phyloP scores from a whole-genome alignment of 2,329 filamentous ascomycete genomes.

The Colletotrichum agaves region DNA sequence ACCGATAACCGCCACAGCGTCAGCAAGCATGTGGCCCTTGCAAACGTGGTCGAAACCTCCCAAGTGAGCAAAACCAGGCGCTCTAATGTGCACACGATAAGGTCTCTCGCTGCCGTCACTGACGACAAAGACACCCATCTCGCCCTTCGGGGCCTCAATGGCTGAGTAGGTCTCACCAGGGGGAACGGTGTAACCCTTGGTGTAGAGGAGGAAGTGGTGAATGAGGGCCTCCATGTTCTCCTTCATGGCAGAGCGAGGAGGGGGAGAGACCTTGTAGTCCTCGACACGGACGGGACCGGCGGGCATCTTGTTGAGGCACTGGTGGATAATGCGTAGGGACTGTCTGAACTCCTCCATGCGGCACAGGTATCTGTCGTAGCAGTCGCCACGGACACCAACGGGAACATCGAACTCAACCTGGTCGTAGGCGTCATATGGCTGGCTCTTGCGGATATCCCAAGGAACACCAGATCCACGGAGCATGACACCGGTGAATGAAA shows the following conservation, averaged over 20 bases:
- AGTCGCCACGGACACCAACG: slow-evolving; percentile 96
- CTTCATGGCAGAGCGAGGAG: slow-evolving; percentile 98
- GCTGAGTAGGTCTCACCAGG: slow-evolving; percentile 98
- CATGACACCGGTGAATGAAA: slow-evolving; percentile 97
- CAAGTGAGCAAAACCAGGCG: slow-evolving; percentile 95
- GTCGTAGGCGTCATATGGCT: slow-evolving; percentile 97
- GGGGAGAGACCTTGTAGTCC: slow-evolving; percentile 98
- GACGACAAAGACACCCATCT: slow-evolving; percentile 98
- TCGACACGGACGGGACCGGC: slow-evolving; percentile 93
- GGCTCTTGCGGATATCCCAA: slow-evolving; percentile 95
- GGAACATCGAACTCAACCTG: slow-evolving; percentile 98
- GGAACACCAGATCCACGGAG: slow-evolving; percentile 95
- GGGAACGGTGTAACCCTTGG: slow-evolving; percentile 96
- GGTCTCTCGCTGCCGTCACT: slow-evolving; percentile 96
- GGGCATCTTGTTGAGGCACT: slow-evolving; percentile 99
- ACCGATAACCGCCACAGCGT: slow-evolving; percentile 95
- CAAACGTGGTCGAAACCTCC: slow-evolving; percentile 93
- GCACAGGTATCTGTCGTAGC: slow-evolving; percentile 98
- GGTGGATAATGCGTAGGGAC: slow-evolving; percentile 96
- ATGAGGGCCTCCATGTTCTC: slow-evolving; percentile 99
- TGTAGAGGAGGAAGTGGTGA: slow-evolving; percentile 98
- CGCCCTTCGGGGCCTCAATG: slow-evolving; percentile 99
- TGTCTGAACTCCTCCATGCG: slow-evolving; percentile 99
- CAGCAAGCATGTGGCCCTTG: slow-evolving; percentile 91
- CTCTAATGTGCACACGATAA: slow-evolving; percentile 97